Evolutionary conservation across 2,329 filamentous ascomycete genomes (phyloP).

Genomic region (Berkeleyomyces basicola): DNA sequence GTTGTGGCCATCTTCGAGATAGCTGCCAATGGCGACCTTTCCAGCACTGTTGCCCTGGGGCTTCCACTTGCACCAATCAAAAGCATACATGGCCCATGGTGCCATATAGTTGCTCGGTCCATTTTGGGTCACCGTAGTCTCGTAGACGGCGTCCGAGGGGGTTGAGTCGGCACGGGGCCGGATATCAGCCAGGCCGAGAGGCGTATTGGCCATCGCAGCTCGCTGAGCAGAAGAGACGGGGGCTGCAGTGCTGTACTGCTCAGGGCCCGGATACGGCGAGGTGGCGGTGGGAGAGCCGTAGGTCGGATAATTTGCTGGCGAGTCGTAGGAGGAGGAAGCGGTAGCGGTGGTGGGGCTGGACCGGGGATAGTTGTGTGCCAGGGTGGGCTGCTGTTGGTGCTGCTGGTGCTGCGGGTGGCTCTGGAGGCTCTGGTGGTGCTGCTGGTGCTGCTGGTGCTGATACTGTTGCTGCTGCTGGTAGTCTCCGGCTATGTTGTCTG

Average conservation of each 20-base stretch:
- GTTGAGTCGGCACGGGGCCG: constrained; percentile 70
- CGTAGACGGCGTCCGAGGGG: constrained; percentile 57
- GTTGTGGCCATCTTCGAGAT: constrained; percentile 94
- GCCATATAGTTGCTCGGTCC: constrained; percentile 85
- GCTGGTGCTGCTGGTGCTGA: constrained; percentile 5
- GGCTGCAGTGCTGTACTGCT: constrained; percentile 1
- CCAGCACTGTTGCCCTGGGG: constrained; percentile 65
- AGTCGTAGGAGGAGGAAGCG: constrained; percentile 47
- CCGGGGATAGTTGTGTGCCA: constrained; percentile 55
- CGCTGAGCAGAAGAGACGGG: background rate
- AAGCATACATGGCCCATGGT: constrained; percentile 89
- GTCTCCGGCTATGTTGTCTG: constrained; percentile 5
- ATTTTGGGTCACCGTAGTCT: constrained; percentile 46
- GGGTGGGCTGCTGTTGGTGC: constrained; percentile 15
- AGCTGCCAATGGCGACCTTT: constrained; percentile 89
- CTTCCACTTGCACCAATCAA: constrained; percentile 99
- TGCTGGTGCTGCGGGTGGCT: background rate
- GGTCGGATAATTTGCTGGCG: constrained; percentile 34
- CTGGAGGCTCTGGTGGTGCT: constrained; percentile 18
- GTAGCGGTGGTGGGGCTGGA: constrained; percentile 37
- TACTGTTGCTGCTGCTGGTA: constrained; percentile 6
- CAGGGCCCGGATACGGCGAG: constrained; percentile 48
- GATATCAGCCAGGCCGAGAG: constrained; percentile 82
- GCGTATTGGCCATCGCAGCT: constrained; percentile 48
- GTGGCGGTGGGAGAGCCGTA: constrained; percentile 28